A percentile compares a stretch with the other conserved stretches of the same genome.
These are phyloP conservation scores for Boechera stricta DNA, from an alignment of 345 rosid species.

Conservation along the genomic window DNA sequence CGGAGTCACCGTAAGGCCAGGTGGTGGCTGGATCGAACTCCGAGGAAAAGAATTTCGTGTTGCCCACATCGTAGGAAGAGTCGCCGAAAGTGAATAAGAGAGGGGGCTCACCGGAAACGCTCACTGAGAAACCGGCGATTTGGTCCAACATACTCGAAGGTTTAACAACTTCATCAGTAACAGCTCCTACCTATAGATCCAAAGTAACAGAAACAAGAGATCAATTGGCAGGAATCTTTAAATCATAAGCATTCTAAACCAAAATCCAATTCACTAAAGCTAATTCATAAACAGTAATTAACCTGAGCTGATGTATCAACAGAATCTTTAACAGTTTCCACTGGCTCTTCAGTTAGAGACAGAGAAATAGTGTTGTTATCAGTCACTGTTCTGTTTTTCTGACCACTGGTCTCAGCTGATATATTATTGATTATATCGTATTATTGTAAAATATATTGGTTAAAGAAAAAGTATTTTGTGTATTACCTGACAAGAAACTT, in stretches of 20 bases:
- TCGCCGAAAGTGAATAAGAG: slow-evolving; percentile 47
- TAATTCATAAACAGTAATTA: neutral
- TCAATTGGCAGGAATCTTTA: neutral
- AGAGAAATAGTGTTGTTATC: slow-evolving; percentile 43
- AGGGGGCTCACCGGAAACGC: slow-evolving; percentile 39
- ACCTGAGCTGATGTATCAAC: slow-evolving; percentile 38
- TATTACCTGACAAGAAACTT: slow-evolving; percentile 45
- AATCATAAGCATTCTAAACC: neutral
- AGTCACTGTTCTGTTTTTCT: slow-evolving; percentile 40
- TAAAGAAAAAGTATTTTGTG: slow-evolving; percentile 8
- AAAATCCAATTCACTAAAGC: neutral
- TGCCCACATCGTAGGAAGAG: slow-evolving; percentile 50
- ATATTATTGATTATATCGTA: neutral
- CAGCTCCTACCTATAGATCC: slow-evolving; percentile 43
- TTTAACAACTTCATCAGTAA: slow-evolving; percentile 43
- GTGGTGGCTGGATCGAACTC: slow-evolving; percentile 41
- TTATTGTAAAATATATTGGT: neutral
- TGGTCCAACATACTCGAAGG: slow-evolving; percentile 41
- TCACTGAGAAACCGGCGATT: slow-evolving; percentile 24
- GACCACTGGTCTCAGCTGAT: slow-evolving; percentile 40
- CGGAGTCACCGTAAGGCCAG: slow-evolving; percentile 48
- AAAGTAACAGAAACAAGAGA: neutral
- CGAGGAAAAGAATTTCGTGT: slow-evolving; percentile 42
- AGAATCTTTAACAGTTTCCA: slow-evolving; percentile 29
- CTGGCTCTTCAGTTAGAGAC: slow-evolving; percentile 36